These are phyloP conservation scores for Pythium utonaiense DNA, from an alignment of 352 stramenopile species.

Conservation along the genomic window DNA sequence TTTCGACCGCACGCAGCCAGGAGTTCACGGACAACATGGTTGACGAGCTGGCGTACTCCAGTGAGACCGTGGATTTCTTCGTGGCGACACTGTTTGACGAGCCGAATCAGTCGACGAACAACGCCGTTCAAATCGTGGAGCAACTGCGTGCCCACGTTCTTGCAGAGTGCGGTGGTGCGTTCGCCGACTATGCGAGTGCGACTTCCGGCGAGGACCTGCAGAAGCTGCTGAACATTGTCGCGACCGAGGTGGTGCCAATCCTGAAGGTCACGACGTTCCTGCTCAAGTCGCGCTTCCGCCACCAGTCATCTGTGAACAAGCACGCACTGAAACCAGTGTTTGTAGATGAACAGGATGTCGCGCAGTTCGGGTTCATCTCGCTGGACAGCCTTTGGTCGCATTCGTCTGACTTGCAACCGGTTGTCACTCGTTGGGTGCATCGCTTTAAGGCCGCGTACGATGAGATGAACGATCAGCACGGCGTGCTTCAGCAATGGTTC, in stretches of 20 bases:
- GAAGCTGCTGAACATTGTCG: conserved; percentile 71
- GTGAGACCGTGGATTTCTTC: conserved; percentile 57
- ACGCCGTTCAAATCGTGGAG: conserved; percentile 12
- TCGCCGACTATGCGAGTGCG: not conserved
- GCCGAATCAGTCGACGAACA: conserved; percentile 11
- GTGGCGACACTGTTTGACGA: conserved; percentile 41
- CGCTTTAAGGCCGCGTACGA: conserved; percentile 70
- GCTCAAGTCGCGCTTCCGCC: conserved; percentile 36
- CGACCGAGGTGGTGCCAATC: conserved; percentile 69
- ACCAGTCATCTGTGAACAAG: conserved; percentile 12
- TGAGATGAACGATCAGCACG: conserved; percentile 75
- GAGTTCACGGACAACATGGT: conserved; percentile 63
- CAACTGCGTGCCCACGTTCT: conserved; percentile 18
- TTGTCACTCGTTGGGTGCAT: conserved; percentile 55
- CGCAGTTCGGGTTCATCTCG: conserved; percentile 48
- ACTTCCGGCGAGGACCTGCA: conserved; percentile 24
- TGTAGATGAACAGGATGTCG: conserved; percentile 45
- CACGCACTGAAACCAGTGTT: conserved; percentile 49
- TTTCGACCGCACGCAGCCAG: conserved; percentile 52
- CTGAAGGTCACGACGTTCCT: conserved; percentile 68
- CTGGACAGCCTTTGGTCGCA: conserved; percentile 23
- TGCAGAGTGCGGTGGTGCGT: conserved; percentile 13
- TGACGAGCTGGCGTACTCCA: conserved; percentile 43
- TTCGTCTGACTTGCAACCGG: conserved; percentile 24
- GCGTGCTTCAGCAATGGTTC: conserved; percentile 72